Evolutionary conservation across 2,329 filamentous ascomycete genomes (phyloP).

Genomic region (Pezicula carpinea): DNA sequence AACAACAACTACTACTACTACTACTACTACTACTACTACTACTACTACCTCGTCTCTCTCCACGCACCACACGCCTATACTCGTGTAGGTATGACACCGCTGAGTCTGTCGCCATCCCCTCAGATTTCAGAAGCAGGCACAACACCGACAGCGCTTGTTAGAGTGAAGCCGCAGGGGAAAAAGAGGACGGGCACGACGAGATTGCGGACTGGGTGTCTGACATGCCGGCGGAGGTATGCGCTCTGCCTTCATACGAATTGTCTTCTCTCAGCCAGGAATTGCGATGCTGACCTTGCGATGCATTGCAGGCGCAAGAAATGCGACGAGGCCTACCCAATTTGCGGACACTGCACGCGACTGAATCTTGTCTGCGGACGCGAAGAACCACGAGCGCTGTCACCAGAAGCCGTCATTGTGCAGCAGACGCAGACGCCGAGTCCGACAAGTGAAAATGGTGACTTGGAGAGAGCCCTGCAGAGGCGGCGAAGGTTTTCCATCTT

Average conservation of each 20-base stretch:
- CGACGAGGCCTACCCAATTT: conserved; percentile 1
- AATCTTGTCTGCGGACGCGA: neutral
- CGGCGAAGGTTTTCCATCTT: neutral
- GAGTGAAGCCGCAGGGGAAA: neutral
- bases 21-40: too few species aligned
- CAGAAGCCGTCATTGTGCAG: neutral
- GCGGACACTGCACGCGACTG: conserved; percentile 1
- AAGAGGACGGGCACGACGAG: neutral
- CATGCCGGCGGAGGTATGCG: neutral
- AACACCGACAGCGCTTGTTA: too few species aligned
- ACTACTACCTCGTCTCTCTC: too few species aligned
- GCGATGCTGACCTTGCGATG: neutral
- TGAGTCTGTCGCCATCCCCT: too few species aligned
- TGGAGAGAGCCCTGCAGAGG: neutral
- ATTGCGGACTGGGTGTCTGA: neutral
- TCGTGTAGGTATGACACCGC: too few species aligned
- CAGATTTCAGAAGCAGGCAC: too few species aligned
- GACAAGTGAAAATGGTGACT: neutral
- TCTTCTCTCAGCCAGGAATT: neutral
- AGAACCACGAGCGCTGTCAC: neutral
- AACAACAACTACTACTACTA: too few species aligned
- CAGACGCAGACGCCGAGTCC: neutral
- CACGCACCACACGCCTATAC: too few species aligned
- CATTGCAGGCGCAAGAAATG: conserved; percentile 1
- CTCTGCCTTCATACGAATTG: neutral